Evolutionary conservation across 2,329 filamentous ascomycete genomes (phyloP), one percentile per base, ranked within the genome.

Genomic region (Fusarium agapanthi): DNA sequence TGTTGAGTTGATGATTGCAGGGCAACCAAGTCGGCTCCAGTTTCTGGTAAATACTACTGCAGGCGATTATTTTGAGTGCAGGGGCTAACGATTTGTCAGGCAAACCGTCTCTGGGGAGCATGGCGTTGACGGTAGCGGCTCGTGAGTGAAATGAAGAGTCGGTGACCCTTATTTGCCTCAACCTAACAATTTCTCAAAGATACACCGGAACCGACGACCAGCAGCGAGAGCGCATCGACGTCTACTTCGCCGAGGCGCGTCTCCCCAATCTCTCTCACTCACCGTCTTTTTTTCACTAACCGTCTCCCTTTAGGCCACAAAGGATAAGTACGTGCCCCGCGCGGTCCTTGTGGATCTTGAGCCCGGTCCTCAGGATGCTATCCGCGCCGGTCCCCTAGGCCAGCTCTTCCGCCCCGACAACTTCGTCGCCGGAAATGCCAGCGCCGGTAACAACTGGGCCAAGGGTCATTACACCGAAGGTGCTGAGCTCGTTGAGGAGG

Each of bases 1-100:
- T 72, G 51, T 57, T 69, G 66, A 69, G 45, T 64, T 66, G 43
- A 66, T 66, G 62, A 65, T 79, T 70, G 63, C 81, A 98, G 95
- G 96, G 96, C 91, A 98, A 99, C 93, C 96, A 99, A 93, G 97
- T 98, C 80, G 96, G 96, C 95, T 95, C 96, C 89, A 95, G 96
- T 87, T 99, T 99, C 91, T 99, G 96, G 71, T 73, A 51, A 11
- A 28, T 43, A 12, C 24, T 10, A 28, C 24, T 28, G 15, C 44
- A 18, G 10, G 22, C 15, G 28, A 47, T 35, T 13, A 30, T 10
- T 12, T 24, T 24, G 18, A 48, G n/a, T 55, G 34, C 20, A 34
- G 13, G 16, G 32, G 3, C 44, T 69, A 15, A 73, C 38, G 5
- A 6, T 9, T 38, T 28, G 14, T 28, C 34, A 73, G 71, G 92